These are phyloP conservation scores for Xerocomus spinulosus DNA, from an alignment of 768 basidiomycete genomes.

Conservation along the genomic window DNA sequence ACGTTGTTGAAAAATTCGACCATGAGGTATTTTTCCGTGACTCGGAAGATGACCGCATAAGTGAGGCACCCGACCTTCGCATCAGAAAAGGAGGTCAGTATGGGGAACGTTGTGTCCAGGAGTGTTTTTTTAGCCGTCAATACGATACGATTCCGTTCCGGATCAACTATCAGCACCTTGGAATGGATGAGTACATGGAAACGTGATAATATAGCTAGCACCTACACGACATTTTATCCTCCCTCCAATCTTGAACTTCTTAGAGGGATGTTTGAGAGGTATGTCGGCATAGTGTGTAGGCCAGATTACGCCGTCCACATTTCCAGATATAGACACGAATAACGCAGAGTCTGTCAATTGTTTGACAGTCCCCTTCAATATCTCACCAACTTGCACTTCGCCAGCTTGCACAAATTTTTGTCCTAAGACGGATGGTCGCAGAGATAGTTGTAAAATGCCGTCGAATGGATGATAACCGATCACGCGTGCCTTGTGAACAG, in stretches of 20 bases:
- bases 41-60: slow-evolving; percentile 79
- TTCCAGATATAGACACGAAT: slow-evolving; percentile 83
- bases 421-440: slow-evolving; percentile 77
- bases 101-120: slow-evolving; percentile 71
- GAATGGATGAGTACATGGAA: background rate
- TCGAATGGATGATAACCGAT: slow-evolving; percentile 83
- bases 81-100: slow-evolving; percentile 62
- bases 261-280: slow-evolving; percentile 86
- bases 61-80: slow-evolving; percentile 66
- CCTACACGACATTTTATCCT: slow-evolving; percentile 82
- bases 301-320: slow-evolving; percentile 90
- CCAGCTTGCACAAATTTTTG: slow-evolving; percentile 80
- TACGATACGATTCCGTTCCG: slow-evolving; percentile 72
- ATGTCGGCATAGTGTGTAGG: slow-evolving; percentile 96
- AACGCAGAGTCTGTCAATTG: slow-evolving; percentile 74
- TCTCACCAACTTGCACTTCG: slow-evolving; percentile 81
- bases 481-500: slow-evolving; percentile 81
- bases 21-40: slow-evolving; percentile 73
- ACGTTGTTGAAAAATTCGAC: slow-evolving; percentile 91
- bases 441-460: slow-evolving; percentile 81
- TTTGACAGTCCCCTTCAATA: slow-evolving; percentile 85
- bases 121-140: slow-evolving; percentile 91
- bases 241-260: slow-evolving; percentile 79
- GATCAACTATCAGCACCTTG: slow-evolving; percentile 80
- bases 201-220: background rate